Evolutionary conservation across 2,329 filamentous ascomycete genomes (phyloP), one percentile per base, ranked within the genome.

Genomic region (Ceratocystis destructans): DNA sequence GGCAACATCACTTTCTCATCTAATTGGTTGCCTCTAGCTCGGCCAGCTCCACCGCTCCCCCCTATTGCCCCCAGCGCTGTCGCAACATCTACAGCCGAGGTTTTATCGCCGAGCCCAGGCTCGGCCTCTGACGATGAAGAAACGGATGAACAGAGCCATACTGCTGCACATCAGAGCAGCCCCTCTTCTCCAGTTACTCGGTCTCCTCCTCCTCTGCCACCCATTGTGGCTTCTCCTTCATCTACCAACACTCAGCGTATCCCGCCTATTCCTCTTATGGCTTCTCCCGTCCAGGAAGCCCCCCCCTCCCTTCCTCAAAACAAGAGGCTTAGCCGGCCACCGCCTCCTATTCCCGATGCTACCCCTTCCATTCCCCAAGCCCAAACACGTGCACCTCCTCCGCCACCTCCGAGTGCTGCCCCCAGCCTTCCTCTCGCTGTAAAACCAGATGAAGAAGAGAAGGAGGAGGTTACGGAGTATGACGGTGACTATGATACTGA

Each of bases 401-500:
- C 87, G 7, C 87, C 86, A 0, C 81, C 82, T 84, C 69, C 79
- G 64, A 59, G 15, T 59, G 77, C 77, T 61, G 71, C 74, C 1
- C 71, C 76, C 10, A 76, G 79, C 12, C 77, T 81, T 28, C 70
- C 76, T 65, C 72, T 80, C 69, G 75, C 75, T 10, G 55, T 5
- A 6, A 70, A 72, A 8, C 75, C 77, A 67, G 78, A 78, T 68
- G 81, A 77, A 28, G 87, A 88, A 41, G 85, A 85, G 41, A 86
- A 87, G 15, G 90, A 88, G 68, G 91, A 95, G 72, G 82, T 90
- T 44, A 95, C 90, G 0, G 93, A 96, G 73, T 97, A 97, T 72
- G 94, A 99, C 73, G 94, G 93, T 5, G 94, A 97, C 73, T 97
- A 97, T 73, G 94, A 97, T 71, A 97, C 94, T 5, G 94, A 97